A percentile compares a stretch with the other conserved stretches of the same genome.
phyloP scores from a whole-genome alignment of 805 yeast species.

The Clavispora fructus region DNA sequence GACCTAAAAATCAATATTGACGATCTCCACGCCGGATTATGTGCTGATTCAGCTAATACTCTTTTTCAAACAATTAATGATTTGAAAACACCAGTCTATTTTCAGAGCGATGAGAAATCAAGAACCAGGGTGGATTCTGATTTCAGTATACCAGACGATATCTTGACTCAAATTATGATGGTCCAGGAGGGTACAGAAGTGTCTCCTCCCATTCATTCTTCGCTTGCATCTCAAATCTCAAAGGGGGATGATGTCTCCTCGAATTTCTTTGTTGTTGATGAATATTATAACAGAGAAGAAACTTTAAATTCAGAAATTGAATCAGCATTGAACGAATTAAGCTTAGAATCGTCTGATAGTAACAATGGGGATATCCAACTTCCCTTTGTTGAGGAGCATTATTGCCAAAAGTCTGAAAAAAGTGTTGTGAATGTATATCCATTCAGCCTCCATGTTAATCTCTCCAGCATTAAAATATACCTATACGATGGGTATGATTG shows the following conservation, averaged over 20 bases:
- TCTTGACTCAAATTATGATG: constrained; percentile 38
- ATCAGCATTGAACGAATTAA: constrained; percentile 1
- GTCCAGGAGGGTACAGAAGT: background rate
- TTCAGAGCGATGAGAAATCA: constrained; percentile 57
- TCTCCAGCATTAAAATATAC: constrained; percentile 39
- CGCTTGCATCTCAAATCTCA: background rate
- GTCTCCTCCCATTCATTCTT: background rate
- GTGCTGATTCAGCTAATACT: constrained; percentile 84
- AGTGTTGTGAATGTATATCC: constrained; percentile 14
- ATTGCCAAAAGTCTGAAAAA: constrained; percentile 1
- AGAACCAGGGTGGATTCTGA: constrained; percentile 29
- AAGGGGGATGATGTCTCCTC: background rate
- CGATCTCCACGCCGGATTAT: constrained; percentile 46
- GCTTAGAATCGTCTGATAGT: background rate
- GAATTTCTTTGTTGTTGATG: constrained; percentile 8
- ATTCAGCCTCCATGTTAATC: constrained; percentile 25
- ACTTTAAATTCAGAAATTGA: background rate
- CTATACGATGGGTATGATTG: constrained; percentile 92
- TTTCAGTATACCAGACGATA: constrained; percentile 22
- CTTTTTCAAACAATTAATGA: constrained; percentile 64
- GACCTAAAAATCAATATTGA: constrained; percentile 48
- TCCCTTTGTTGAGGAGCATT: constrained; percentile 10
- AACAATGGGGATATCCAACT: background rate
- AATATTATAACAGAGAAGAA: constrained; percentile 1
- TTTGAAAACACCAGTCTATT: constrained; percentile 61